Evolutionary conservation across 306 rosid species (phyloP).

Genomic region (Vachellia pachyceras): DNA sequence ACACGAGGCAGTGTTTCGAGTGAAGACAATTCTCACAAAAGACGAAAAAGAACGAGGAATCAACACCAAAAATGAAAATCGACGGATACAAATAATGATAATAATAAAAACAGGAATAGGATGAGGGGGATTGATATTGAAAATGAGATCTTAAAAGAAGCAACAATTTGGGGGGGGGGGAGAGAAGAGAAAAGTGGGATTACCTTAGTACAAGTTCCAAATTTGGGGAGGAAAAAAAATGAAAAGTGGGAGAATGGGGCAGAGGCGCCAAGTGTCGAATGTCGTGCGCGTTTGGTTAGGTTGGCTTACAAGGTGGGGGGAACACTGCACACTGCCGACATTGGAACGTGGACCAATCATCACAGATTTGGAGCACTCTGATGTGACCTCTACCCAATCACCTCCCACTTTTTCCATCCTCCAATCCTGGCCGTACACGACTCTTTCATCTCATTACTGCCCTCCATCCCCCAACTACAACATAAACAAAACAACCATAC

Average conservation of each 20-base stretch:
- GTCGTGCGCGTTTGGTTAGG: constrained; percentile 28
- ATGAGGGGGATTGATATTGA: background rate
- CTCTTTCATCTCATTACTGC: too few species aligned
- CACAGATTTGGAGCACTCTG: constrained; percentile 34
- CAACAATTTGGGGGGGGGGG: background rate
- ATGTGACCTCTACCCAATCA: constrained; percentile 63
- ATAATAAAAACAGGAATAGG: background rate
- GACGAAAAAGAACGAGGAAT: background rate
- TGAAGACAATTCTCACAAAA: background rate
- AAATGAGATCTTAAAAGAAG: background rate
- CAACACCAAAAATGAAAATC: background rate
- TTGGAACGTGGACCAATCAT: constrained; percentile 62
- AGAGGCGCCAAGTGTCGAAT: constrained; percentile 82
- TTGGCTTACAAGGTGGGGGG: constrained; percentile 25
- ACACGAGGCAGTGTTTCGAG: background rate
- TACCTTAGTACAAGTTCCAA: background rate
- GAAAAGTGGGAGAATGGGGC: background rate
- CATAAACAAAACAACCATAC: background rate
- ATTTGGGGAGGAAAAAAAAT: background rate
- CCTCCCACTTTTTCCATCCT: constrained; percentile 38
- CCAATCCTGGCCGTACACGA: constrained; percentile 56
- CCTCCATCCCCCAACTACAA: background rate
- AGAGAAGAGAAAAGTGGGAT: background rate
- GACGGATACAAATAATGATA: background rate
- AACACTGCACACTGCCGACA: constrained; percentile 42